These are phyloP conservation scores for Closterium sp. DNA, from an alignment of 139 green algal species.

Conservation along the genomic window DNA sequence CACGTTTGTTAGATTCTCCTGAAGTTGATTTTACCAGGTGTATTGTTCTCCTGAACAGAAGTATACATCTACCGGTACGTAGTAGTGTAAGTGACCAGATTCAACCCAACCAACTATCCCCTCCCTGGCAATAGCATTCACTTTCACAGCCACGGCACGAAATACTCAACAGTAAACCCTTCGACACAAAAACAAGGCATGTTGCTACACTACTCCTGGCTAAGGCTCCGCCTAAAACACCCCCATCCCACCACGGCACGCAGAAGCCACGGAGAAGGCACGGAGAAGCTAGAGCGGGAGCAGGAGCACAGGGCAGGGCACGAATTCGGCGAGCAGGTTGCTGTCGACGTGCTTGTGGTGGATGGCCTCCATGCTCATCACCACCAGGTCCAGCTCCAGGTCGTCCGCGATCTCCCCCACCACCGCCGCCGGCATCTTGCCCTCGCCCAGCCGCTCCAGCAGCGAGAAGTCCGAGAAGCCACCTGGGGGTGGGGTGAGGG, in stretches of 20 bases:
- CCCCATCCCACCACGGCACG: too few relatives aligned
- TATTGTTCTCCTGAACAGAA: too few relatives aligned
- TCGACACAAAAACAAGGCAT: too few relatives aligned
- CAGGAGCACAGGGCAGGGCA: constrained; percentile 32
- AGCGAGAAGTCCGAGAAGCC: constrained; percentile 36
- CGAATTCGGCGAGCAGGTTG: constrained; percentile 46
- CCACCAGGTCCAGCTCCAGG: constrained; percentile 30
- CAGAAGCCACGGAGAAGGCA: too few relatives aligned
- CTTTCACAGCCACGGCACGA: neutral
- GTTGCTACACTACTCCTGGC: too few relatives aligned
- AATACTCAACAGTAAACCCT: neutral
- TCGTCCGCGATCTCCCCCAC: constrained; percentile 39
- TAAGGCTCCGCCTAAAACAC: too few relatives aligned
- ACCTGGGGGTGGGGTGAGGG: neutral
- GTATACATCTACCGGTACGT: too few relatives aligned
- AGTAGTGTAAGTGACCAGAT: too few relatives aligned
- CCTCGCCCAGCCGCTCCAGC: constrained; percentile 34
- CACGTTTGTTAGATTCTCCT: too few relatives aligned
- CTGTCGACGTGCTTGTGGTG: constrained; percentile 32
- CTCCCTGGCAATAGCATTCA: neutral
- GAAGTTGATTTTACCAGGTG: too few relatives aligned
- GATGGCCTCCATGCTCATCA: constrained; percentile 37
- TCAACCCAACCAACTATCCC: too few relatives aligned
- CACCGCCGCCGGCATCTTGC: constrained; percentile 32
- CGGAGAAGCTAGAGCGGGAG: constrained; percentile 13